A percentile compares a stretch with the other conserved stretches of the same genome.
These are phyloP conservation scores for Beauveria sp. DNA, from an alignment of 2,329 filamentous ascomycete species.

Conservation along the genomic window DNA sequence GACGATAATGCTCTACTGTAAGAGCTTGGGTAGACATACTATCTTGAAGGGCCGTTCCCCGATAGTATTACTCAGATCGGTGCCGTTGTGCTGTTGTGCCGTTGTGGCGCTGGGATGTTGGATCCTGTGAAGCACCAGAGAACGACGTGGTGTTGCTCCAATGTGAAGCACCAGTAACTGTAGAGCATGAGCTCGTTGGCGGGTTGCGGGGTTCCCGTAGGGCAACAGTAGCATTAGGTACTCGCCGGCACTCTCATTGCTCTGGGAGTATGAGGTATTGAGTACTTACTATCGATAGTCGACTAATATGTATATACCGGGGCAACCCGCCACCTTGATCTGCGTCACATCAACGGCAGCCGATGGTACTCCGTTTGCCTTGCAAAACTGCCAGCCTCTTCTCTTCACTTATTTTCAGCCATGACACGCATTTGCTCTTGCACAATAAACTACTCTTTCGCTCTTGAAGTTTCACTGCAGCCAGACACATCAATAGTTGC, in stretches of 20 bases:
- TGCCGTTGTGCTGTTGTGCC: too few relatives aligned
- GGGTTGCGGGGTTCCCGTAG: not conserved
- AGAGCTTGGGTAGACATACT: not conserved
- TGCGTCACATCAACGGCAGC: slow-evolving; percentile 11
- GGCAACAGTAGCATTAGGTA: not conserved
- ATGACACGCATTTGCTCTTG: slow-evolving; percentile 4
- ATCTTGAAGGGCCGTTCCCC: not conserved
- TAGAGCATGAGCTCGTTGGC: not conserved
- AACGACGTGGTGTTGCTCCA: not conserved
- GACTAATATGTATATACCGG: slow-evolving; percentile 13
- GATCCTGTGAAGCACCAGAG: not conserved
- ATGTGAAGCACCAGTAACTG: not conserved
- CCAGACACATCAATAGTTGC: not conserved
- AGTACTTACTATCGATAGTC: slow-evolving; percentile 4
- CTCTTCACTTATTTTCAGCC: slow-evolving; percentile 4
- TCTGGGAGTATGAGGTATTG: not conserved
- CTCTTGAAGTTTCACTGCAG: not conserved
- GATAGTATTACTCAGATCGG: not conserved
- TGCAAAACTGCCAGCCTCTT: not conserved
- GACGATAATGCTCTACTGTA: not conserved
- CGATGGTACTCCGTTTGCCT: slow-evolving; percentile 2
- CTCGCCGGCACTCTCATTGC: not conserved
- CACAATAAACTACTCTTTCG: not conserved
- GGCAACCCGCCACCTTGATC: slow-evolving; percentile 12
- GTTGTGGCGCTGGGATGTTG: not conserved